phyloP scores from a whole-genome alignment of 306 rosid genomes.

The Cicer judaicum region DNA sequence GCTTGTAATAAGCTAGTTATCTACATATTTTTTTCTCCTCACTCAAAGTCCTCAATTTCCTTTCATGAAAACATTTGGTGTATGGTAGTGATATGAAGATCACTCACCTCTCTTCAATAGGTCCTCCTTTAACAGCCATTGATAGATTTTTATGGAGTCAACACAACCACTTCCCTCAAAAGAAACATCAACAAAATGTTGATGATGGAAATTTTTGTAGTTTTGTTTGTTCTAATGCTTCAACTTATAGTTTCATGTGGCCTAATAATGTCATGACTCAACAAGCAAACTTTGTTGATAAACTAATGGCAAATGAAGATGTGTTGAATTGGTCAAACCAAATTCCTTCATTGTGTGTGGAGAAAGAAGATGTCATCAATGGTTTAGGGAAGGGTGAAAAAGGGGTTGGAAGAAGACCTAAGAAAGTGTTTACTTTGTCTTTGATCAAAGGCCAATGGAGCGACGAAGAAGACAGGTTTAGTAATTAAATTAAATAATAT shows the following conservation, averaged over 20 bases:
- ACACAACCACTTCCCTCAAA: conserved; percentile 41
- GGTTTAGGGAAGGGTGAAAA: conserved; percentile 35
- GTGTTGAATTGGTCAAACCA: conserved; percentile 46
- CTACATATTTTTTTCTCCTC: conserved; percentile 39
- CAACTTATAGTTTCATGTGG: conserved; percentile 41
- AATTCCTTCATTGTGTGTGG: conserved; percentile 33
- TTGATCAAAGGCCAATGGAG: conserved; percentile 92
- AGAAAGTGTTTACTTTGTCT: conserved; percentile 44
- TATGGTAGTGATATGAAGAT: conserved; percentile 14
- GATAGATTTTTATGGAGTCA: conserved; percentile 66
- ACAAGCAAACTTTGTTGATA: conserved; percentile 39
- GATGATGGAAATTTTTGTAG: not conserved
- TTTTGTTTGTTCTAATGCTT: conserved; percentile 14
- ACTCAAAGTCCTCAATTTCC: conserved; percentile 39
- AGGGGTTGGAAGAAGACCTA: conserved; percentile 51
- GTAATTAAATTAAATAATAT: not conserved
- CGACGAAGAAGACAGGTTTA: conserved; percentile 85
- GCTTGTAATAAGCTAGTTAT: conserved; percentile 52
- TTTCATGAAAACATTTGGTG: conserved; percentile 53
- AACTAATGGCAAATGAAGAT: conserved; percentile 42
- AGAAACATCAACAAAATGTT: conserved; percentile 30
- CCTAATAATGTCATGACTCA: conserved; percentile 12
- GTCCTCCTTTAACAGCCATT: conserved; percentile 71
- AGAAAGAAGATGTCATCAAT: conserved; percentile 23
- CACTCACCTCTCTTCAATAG: conserved; percentile 32